Evolutionary conservation across 2,329 filamentous ascomycete species (phyloP), one percentile per base, ranked within the genome.

Genomic region (Fusarium neocosmosporiellum): DNA sequence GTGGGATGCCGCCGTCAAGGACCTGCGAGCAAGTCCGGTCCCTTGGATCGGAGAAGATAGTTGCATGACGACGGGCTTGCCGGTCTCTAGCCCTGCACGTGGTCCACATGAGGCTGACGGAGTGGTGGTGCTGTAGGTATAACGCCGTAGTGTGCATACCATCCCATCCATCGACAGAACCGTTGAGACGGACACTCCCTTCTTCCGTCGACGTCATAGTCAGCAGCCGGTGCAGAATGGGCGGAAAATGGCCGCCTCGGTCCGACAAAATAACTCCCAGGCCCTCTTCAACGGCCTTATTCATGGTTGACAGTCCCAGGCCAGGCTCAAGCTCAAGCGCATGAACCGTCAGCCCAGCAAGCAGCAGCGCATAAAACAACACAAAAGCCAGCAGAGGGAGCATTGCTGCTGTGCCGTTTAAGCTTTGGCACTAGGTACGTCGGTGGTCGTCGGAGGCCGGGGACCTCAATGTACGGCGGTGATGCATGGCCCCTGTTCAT

Each of bases 341-440:
- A 29, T 37, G 60, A 57, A 63, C 60, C 50, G 57, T 36, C 58
- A 46, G 57, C 43, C 33, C 36, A 43, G 31, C 48, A 61, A 34
- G 34, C 16, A 48, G 10, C 8, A 14, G 18, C 16, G 16, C 48
- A 20, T 7, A 10, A 11, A 27, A 55, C 36, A 58, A n/a, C 29
- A 34, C 18, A n/a, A 4, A 14, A 27, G 41, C 37, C 39, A 50
- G 18, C 10, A 29, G 24, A 31, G 9, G 34, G 46, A 53, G 46
- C 46, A 53, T 31, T 53, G 46, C 27, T 53, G 46, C 46, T 73
- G 67, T 71, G 70, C 67, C 61, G 61, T 73, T 76, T 75, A 76
- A 75, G 67, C 72, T 76, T 75, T 63, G 33, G 63, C 59, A 73
- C 74, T 76, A 73, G 62, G 41, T 46, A 41, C 59, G 64, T 66